Evolutionary conservation across 1,284 basidiomycete species (phyloP).

Genomic region (Puccinia brachypodii): DNA sequence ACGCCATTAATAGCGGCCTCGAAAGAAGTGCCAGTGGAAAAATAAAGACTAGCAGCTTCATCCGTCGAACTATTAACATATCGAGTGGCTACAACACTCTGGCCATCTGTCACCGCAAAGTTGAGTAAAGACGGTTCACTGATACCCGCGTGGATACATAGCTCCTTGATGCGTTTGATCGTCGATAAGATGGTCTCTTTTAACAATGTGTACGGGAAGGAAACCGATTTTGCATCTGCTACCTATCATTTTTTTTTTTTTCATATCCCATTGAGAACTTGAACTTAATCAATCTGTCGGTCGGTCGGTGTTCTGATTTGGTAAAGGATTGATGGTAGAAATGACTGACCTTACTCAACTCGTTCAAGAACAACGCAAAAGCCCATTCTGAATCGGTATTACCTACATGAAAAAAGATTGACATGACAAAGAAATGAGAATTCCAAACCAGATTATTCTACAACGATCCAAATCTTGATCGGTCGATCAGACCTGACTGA

Average conservation of each 20-base stretch:
- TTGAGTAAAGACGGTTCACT: conserved; percentile 84
- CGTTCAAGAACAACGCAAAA: conserved; percentile 75
- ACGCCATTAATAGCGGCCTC: neutral
- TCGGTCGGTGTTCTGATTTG: too few relatives aligned
- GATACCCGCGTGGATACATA: conserved; percentile 72
- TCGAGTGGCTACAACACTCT: conserved; percentile 86
- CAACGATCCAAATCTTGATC: conserved; percentile 65
- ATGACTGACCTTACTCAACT: conserved; percentile 66
- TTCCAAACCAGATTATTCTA: neutral
- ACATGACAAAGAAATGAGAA: too few relatives aligned
- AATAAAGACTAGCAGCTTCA: conserved; percentile 79
- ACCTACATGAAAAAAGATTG: conserved; percentile 21
- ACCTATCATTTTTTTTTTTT: too few relatives aligned
- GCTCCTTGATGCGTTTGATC: conserved; percentile 72
- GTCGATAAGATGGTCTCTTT: conserved; percentile 82
- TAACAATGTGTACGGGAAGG: conserved; percentile 67
- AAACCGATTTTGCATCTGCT: conserved; percentile 71
- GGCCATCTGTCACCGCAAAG: conserved; percentile 92
- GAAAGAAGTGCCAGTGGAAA: conserved; percentile 56
- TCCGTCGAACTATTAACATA: conserved; percentile 89
- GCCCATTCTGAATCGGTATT: conserved; percentile 85
- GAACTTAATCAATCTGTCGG: too few relatives aligned
- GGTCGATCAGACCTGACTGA: conserved; percentile 59
- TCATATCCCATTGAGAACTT: too few relatives aligned
- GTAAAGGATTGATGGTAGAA: neutral